A percentile compares a stretch with the other conserved stretches of the same genome.
Conservation (phyloP, 192 early-diverging fungal genomes). For the Coemansia sp. region DNA sequence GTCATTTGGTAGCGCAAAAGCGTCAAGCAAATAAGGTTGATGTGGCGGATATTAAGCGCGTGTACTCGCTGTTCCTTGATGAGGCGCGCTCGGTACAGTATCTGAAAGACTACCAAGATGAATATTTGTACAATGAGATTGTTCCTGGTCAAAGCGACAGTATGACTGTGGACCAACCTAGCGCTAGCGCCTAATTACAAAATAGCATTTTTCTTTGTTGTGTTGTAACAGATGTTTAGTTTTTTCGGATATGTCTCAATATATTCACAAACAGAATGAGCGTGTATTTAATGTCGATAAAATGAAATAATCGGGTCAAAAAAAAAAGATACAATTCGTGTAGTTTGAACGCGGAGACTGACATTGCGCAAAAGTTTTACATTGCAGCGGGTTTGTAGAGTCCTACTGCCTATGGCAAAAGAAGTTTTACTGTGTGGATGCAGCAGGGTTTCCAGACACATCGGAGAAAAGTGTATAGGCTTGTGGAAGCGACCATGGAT, state of each 20-base stretch:
- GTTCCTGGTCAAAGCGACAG: slow-evolving; percentile 12
- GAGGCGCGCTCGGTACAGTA: slow-evolving; percentile 95
- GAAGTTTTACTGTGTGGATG: slow-evolving; percentile 2
- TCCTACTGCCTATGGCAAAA: background rate
- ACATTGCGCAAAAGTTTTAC: slow-evolving; percentile 4
- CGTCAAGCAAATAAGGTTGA: slow-evolving; percentile 86
- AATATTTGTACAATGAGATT: slow-evolving; percentile 84
- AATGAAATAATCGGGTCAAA: slow-evolving; percentile 1
- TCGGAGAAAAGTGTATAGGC: slow-evolving; percentile 24
- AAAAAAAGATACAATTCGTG: slow-evolving; percentile 7
- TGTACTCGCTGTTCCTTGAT: slow-evolving; percentile 93
- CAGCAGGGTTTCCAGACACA: slow-evolving; percentile 2
- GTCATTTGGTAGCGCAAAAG: slow-evolving; percentile 85
- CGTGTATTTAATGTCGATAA: background rate
- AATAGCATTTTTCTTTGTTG: background rate
- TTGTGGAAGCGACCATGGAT: slow-evolving; percentile 22
- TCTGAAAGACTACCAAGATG: slow-evolving; percentile 89
- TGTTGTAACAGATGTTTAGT: background rate
- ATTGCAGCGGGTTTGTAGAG: slow-evolving; percentile 6
- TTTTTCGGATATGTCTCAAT: background rate
- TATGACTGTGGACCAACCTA: slow-evolving; percentile 40
- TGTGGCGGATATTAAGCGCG: slow-evolving; percentile 89
- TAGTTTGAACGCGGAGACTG: background rate
- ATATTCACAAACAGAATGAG: background rate
- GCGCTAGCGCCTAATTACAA: background rate